A percentile compares a stretch with the other conserved stretches of the same genome.
These are phyloP conservation scores for Rugonectria rugulosa DNA, from an alignment of 2,329 filamentous ascomycete species.

Conservation along the genomic window DNA sequence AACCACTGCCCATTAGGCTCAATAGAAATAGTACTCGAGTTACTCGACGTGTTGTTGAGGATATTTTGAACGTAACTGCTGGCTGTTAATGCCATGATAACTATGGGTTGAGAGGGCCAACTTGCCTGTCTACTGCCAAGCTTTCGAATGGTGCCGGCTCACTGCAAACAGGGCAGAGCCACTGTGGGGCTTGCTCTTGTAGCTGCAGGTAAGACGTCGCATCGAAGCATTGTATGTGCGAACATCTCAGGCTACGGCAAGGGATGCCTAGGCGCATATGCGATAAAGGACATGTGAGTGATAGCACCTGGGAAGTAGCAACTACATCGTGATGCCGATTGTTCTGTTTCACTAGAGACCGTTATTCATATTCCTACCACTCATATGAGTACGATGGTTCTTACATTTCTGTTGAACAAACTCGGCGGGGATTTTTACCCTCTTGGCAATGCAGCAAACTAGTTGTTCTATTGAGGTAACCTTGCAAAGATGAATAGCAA, in stretches of 20 bases:
- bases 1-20: conserved; percentile 86
- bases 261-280: conserved; percentile 83
- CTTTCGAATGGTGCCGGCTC: conserved; percentile 82
- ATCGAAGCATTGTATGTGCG: conserved; percentile 95
- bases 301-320: conserved; percentile 86
- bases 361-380: conserved; percentile 33
- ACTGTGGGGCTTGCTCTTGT: conserved; percentile 97
- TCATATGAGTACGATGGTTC: conserved; percentile 40
- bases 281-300: conserved; percentile 90
- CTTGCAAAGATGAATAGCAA: conserved; percentile 79
- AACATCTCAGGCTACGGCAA: conserved; percentile 80
- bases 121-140: conserved; percentile 86
- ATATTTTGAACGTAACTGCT: conserved; percentile 87
- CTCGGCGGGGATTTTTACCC: conserved; percentile 78
- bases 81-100: not conserved
- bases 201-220: conserved; percentile 90
- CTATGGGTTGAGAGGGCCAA: conserved; percentile 15
- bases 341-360: conserved; percentile 72
- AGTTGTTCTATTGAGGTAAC: conserved; percentile 75
- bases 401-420: conserved; percentile 83
- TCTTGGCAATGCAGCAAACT: conserved; percentile 69
- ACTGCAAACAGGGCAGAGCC: conserved; percentile 95
- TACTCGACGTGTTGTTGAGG: conserved; percentile 72
- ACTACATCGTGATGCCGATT: conserved; percentile 89
- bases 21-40: conserved; percentile 85